These are phyloP conservation scores for Boletus hoseneyae DNA, from an alignment of 1,284 basidiomycete genomes.

Conservation along the genomic window DNA sequence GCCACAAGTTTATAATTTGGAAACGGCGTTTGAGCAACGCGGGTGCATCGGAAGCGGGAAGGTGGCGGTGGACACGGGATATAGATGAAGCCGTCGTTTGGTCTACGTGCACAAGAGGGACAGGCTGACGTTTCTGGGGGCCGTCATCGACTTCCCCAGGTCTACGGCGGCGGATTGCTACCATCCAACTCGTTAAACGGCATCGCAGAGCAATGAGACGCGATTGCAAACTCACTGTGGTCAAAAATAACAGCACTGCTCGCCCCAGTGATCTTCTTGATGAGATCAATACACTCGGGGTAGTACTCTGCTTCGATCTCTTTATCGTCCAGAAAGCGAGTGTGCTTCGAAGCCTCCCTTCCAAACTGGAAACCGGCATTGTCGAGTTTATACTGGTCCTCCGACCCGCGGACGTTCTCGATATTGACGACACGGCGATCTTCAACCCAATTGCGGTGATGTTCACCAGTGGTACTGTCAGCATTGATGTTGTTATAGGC, in stretches of 20 bases:
- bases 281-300: constrained; percentile 45
- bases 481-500: constrained; percentile 14
- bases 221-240: constrained; percentile 42
- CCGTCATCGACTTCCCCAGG: constrained; percentile 39
- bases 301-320: constrained; percentile 49
- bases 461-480: constrained; percentile 8
- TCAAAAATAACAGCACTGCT: constrained; percentile 52
- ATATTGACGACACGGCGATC: constrained; percentile 20
- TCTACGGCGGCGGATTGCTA: constrained; percentile 43
- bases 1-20: constrained; percentile 55
- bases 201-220: too few species aligned
- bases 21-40: constrained; percentile 40
- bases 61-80: constrained; percentile 51
- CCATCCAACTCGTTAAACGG: neutral
- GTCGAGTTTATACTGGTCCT: constrained; percentile 43
- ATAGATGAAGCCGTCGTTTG: constrained; percentile 48
- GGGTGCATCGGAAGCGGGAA: constrained; percentile 46
- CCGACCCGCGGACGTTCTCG: constrained; percentile 44
- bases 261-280: constrained; percentile 53
- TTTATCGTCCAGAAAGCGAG: constrained; percentile 37
- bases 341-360: constrained; percentile 28
- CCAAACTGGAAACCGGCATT: constrained; percentile 48
- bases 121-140: constrained; percentile 48
- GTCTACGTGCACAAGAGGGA: constrained; percentile 49
- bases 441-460: constrained; percentile 16